A percentile compares a stretch with the other conserved stretches of the same genome.
phyloP scores from a whole-genome alignment of 73 alveolate species.

The Paramecium caudatum region DNA sequence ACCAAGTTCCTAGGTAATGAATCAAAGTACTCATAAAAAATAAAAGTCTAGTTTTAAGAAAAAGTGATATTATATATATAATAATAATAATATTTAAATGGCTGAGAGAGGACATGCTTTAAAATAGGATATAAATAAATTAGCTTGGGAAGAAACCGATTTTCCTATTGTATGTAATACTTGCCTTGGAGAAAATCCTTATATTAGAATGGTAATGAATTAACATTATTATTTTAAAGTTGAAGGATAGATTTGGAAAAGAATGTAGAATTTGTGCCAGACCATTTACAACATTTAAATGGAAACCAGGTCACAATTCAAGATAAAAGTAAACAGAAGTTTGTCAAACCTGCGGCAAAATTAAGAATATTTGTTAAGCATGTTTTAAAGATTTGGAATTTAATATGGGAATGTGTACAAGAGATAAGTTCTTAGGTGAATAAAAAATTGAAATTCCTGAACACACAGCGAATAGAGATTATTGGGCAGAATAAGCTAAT shows the following conservation, averaged over 20 bases:
- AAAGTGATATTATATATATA: slow-evolving; percentile 11
- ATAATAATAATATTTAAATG: slow-evolving; percentile 42
- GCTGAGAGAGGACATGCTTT: slow-evolving; percentile 86
- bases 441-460: slow-evolving; percentile 91
- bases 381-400: slow-evolving; percentile 96
- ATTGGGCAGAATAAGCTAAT: slow-evolving; percentile 88
- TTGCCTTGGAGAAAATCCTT: slow-evolving; percentile 98
- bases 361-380: slow-evolving; percentile 97
- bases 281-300: slow-evolving; percentile 97
- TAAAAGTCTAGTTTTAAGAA: slow-evolving; percentile 39
- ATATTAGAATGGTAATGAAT: slow-evolving; percentile 93
- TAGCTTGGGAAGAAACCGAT: slow-evolving; percentile 98
- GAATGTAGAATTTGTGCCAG: slow-evolving; percentile 97
- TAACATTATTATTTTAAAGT: background rate
- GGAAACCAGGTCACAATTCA: slow-evolving; percentile 96
- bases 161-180: slow-evolving; percentile 97
- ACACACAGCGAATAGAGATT: slow-evolving; percentile 95
- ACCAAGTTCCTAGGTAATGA: background rate
- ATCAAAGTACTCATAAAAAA: slow-evolving; percentile 14
- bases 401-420: slow-evolving; percentile 96
- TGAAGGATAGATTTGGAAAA: slow-evolving; percentile 84
- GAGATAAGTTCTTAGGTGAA: slow-evolving; percentile 96
- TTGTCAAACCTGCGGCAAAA: slow-evolving; percentile 98
- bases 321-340: slow-evolving; percentile 97
- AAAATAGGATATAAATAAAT: slow-evolving; percentile 84